Evolutionary conservation across 768 basidiomycete genomes (phyloP), one percentile per base, ranked within the genome.

Genomic region (Pleurotus tuber-regium): DNA sequence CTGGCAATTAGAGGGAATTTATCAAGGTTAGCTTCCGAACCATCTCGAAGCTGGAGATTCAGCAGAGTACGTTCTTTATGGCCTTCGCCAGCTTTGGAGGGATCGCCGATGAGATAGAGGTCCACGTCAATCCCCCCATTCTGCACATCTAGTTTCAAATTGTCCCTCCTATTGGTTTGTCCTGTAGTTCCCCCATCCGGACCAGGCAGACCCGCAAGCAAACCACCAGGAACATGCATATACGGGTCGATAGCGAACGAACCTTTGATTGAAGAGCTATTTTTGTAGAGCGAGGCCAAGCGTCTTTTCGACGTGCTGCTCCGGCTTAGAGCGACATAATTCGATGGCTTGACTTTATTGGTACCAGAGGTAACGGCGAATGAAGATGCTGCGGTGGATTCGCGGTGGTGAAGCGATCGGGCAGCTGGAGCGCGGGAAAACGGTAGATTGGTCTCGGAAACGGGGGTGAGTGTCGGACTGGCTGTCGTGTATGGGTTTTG

Each of bases 221-320:
- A 47, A 14, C 66, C 51, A 0, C 58, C 3, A 0, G 79, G 78
- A 39, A 80, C 67, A 9, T 44, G 25, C 18, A 79, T 60, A 16
- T 61, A 53, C 1, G 79, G 72, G 52, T 80, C 72, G 33, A 80
- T 62, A 29, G 74, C 59, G 63, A 76, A 80, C 1, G 55, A 53
- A 8, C 69, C 74, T 53, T 64, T 67, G 25, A 75, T 59, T 2
- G 62, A 55, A 0, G 53, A 51, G 54, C 72, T 66, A 3, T 25
- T 44, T 25, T 64, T 66, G 21, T 59, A 59, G 8, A 73, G 55
- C 10, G 60, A 61, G 44, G 70, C 46, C 47, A 60, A 70, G 51
- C 31, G 29, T 31, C 46, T 26, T 21, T 48, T 48, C 29, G 29
- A 48, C 12, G 46, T 48, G 30, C 46, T 75, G 73, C 52, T 60